Base-by-base conservation (phyloP, 345 rosid genomes). In the Ceriops zippeliana region DNA sequence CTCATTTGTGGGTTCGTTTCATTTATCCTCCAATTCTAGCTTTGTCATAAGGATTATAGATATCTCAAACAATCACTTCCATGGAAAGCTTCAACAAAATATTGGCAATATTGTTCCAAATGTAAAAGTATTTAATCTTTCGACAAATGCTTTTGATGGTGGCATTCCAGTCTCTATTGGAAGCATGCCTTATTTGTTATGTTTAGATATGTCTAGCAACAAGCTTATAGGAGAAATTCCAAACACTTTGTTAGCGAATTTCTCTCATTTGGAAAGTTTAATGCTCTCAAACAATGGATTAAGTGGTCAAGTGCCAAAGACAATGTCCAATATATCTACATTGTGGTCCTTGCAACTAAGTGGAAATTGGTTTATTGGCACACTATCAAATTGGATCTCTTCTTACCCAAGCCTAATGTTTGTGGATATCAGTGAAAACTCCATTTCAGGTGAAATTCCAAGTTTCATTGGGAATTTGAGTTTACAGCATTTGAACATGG, bases 381-480 rank as follows among this genome's bases (percentile, higher is more conserved):
- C 32, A 30, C 32, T 65, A 6, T 58, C 59, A 9, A 5, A 32
- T 38, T 38, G 28, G 9, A n/a, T 65, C 17, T 65, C 59, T 28
- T 5, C 20, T 28, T 61, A 26, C 4, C 42, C 20, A 6, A 5
- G 0, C 32, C 53, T 26, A 28, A 1, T 6, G 46, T 28, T 4
- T 52, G 1, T 65, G 2, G 68, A 52, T 65, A 65, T 65, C 46
- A 65, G 28, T 19, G 26, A 49, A 57, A 64, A 64, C 37, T 37
- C 7, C 42, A 37, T 37, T 1, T 37, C 42, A 37, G 10, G 42
- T 37, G 42, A 37, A 37, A 37, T 37, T 37, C 10, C 10, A 6
- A 27, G 31, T 38, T 64, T 64, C 24, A 64, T 21, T 10, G 68
- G 58, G 68, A 34, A 51, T 22, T 3, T 52, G 11, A 27, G 32